Base-by-base conservation (phyloP, 2,329 filamentous ascomycete species). In the Fusarium praegraminearum region DNA sequence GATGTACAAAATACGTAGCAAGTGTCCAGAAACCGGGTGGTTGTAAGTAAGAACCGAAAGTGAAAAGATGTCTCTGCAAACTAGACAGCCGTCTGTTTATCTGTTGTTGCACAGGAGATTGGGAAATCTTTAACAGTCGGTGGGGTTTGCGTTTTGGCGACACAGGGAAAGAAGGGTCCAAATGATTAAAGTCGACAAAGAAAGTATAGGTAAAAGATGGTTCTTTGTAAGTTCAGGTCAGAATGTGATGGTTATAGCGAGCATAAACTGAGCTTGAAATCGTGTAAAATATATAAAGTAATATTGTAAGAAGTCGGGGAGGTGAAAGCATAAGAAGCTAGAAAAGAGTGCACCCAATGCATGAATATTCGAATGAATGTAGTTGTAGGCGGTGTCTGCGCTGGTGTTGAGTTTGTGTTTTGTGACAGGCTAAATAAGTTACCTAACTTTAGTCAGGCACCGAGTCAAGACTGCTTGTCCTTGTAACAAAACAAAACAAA, bases 81-180 rank as follows among this genome's bases (percentile, higher is more conserved):
- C 13, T 16, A 36, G 20, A 18, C 20, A 36, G 41, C 16, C n/a
- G 22, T 22, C 22, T 52, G 50, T 45, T 36, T 41, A 32, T 57
- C 22, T 35, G 41, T 26, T 7, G 35, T 32, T 18, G 45, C 51
- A 53, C 30, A 40, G 46, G 45, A 13, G 32, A 61, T 61, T 38
- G 33, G 40, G 40, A 64, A 63, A 62, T 60, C 40, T 50, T 45
- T 20, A 59, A 52, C 20, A 30, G 53, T 12, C 22, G 36, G 62
- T 61, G 54, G 63, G 57, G 67, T 60, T 51, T 7, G n/a, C 15
- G 51, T 51, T 36, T 49, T 56, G 26, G 32, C 52, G 55, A 65
- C 55, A 44, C 40, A 40, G 53, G 38, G 38, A 56, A 57, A 40
- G 50, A 71, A 56, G 67, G 67, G 52, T 56, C 51, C 49, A 61